Base-by-base conservation (phyloP, 2,329 filamentous ascomycete species). In the Fusarium robinianum region DNA sequence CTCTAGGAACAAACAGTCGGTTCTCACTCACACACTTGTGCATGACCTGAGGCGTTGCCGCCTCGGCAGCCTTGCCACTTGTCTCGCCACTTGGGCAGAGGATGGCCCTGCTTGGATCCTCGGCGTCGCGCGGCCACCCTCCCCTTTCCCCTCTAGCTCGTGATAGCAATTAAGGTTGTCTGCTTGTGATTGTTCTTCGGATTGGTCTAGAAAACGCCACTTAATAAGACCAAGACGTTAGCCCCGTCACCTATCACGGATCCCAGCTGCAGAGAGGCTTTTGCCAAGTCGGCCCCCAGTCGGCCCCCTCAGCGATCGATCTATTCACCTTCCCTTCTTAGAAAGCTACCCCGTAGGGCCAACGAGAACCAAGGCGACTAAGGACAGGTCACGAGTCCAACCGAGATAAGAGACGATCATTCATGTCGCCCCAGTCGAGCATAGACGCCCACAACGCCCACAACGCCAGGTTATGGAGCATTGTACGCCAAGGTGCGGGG, bases 261-360 rank as follows among this genome's bases (percentile, higher is more conserved):
- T n/a, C 12, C 22, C 14, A n/a, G 12, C 22, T 12, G 12, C 22
- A 7, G 9, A 21, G 14, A 6, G 14, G 18, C 22, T 27, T 10
- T 3, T 24, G 51, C 54, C 55, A 57, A 57, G 51, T 17, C 51
- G 40, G 36, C 42, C 36, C 15, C 29, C 16, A 35, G 29, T 17
- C 23, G 27, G 22, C 6, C 41, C 21, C 25, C 36, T 26, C 40
- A 45, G 34, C 31, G 36, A 57, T 57, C 40, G 41, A 41, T 55
- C 39, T 35, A 30, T 34, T 8, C 50, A 59, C 56, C 56, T 59
- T 59, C 56, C 56, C 12, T 55, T 53, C 47, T 29, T 6, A 47
- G 57, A n/a, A 41, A 56, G 45, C 30, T 24, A 49, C 32, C 41
- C 41, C 14, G 12, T 14, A n/a, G n/a, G n/a, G n/a, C 52, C 52